These are phyloP conservation scores for Cercophora sp. DNA, from an alignment of 495 filamentous ascomycete species.

Conservation along the genomic window DNA sequence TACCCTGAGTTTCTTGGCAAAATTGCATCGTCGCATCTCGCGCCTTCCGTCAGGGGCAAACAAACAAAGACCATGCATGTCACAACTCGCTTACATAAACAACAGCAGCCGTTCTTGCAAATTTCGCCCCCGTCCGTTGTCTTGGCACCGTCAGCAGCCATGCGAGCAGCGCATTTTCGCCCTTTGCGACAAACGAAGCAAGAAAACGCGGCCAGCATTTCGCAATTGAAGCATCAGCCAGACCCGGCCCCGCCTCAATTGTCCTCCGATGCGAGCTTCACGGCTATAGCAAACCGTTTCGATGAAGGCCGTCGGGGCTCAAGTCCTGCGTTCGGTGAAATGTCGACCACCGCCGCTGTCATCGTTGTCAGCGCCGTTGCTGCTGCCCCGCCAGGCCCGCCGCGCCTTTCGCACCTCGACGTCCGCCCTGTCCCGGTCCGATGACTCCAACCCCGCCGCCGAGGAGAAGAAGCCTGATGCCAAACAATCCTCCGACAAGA, in stretches of 20 bases:
- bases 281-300: constrained; percentile 9
- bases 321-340: constrained; percentile 29
- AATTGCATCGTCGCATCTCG: too few relatives aligned
- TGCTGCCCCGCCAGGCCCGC: background rate
- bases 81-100: too few relatives aligned
- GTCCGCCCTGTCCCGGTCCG: constrained; percentile 11
- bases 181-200: background rate
- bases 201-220: too few relatives aligned
- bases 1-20: too few relatives aligned
- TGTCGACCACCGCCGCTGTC: constrained; percentile 19
- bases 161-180: background rate
- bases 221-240: too few relatives aligned
- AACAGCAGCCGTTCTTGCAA: too few relatives aligned
- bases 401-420: constrained; percentile 22
- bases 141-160: background rate
- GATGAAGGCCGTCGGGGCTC: constrained; percentile 31
- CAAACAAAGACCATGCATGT: too few relatives aligned
- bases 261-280: constrained; percentile 15
- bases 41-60: too few relatives aligned
- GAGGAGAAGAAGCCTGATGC: constrained; percentile 3
- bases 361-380: background rate
- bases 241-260: constrained; percentile 8
- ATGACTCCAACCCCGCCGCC: constrained; percentile 9
- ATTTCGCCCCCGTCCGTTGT: background rate
- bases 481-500: background rate